These are phyloP conservation scores for Nelumbo lutea DNA, from an alignment of 164 flowering plant genomes.

Conservation along the genomic window DNA sequence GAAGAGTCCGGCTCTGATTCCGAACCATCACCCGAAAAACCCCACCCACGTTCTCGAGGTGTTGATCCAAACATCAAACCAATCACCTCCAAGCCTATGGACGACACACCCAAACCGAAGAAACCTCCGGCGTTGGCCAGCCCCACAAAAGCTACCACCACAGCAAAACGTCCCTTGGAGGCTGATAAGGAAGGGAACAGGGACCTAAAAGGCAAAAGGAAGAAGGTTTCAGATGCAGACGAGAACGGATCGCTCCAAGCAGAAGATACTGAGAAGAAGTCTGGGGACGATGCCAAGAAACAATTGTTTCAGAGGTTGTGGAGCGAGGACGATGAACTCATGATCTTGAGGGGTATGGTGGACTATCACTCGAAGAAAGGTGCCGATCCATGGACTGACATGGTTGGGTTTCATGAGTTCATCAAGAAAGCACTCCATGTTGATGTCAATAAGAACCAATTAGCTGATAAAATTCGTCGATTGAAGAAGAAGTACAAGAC, in stretches of 20 bases:
- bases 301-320: constrained; percentile 22
- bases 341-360: constrained; percentile 34
- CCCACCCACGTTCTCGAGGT: neutral
- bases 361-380: constrained; percentile 27
- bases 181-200: neutral
- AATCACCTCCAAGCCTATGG: constrained; percentile 37
- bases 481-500: constrained; percentile 37
- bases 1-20: constrained; percentile 22
- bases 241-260: neutral
- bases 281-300: constrained; percentile 6
- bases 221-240: too few species aligned
- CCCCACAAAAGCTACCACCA: neutral
- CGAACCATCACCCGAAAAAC: neutral
- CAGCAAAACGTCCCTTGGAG: neutral
- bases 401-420: constrained; percentile 25
- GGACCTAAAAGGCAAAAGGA: neutral
- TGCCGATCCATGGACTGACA: constrained; percentile 17
- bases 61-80: constrained; percentile 22
- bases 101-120: constrained; percentile 14
- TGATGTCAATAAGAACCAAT: constrained; percentile 19
- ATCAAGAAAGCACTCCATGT: constrained; percentile 23
- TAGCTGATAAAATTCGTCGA: constrained; percentile 34
- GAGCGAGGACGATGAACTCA: constrained; percentile 46
- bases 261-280: constrained; percentile 9
- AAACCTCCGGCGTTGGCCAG: neutral